phyloP scores from a whole-genome alignment of 2,329 filamentous ascomycete species.

The Penicillium sp. region DNA sequence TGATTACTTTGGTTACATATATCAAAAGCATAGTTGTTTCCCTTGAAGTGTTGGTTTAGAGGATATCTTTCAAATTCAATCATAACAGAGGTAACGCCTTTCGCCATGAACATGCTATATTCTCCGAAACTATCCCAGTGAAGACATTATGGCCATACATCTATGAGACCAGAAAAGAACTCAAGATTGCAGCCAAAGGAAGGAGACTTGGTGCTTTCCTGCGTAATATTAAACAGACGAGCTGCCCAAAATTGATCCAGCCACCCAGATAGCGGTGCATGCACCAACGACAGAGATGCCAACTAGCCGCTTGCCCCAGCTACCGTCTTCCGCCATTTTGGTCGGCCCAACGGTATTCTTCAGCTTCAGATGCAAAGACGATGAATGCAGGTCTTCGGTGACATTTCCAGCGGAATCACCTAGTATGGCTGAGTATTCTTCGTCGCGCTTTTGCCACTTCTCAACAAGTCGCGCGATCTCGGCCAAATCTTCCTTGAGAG shows the following conservation, averaged over 20 bases:
- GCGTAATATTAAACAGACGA: slow-evolving; percentile 10
- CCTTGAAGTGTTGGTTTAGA: neutral
- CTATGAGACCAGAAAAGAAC: neutral
- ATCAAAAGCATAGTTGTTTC: neutral
- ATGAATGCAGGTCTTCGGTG: slow-evolving; percentile 11
- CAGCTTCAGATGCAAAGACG: slow-evolving; percentile 18
- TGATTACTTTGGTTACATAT: neutral
- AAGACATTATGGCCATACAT: neutral
- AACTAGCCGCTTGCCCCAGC: slow-evolving; percentile 58
- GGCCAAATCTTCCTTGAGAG: slow-evolving; percentile 67
- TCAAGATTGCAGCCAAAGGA: neutral
- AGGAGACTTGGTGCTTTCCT: neutral
- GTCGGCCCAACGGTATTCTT: slow-evolving; percentile 50
- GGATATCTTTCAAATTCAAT: slow-evolving; percentile 1
- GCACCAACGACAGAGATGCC: slow-evolving; percentile 35
- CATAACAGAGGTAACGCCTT: slow-evolving; percentile 10
- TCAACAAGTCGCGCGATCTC: slow-evolving; percentile 65
- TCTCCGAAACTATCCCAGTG: neutral
- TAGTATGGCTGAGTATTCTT: slow-evolving; percentile 31
- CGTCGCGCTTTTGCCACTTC: slow-evolving; percentile 45
- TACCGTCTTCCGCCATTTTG: slow-evolving; percentile 63
- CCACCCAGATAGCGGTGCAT: slow-evolving; percentile 38
- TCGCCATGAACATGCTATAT: slow-evolving; percentile 15
- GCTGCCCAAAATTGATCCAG: slow-evolving; percentile 35
- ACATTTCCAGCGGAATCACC: slow-evolving; percentile 21